Evolutionary conservation across 1,139 yeast genomes (phyloP).

Genomic region (Spencermartinsiella ligniputridi): DNA sequence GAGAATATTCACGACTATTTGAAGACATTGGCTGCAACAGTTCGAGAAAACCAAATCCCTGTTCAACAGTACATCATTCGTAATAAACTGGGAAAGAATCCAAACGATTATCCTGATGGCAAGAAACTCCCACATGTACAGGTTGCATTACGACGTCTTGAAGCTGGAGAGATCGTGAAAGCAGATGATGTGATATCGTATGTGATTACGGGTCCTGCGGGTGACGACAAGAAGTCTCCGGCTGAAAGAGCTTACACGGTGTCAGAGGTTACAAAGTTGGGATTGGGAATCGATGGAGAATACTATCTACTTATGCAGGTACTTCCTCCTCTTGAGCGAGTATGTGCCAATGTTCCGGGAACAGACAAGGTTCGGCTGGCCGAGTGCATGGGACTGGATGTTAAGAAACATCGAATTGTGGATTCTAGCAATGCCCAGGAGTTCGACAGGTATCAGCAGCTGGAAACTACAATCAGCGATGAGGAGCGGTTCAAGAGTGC

Average conservation of each 20-base stretch:
- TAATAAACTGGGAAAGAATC: slow-evolving; percentile 40
- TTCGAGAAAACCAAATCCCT: slow-evolving; percentile 58
- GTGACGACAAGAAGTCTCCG: slow-evolving; percentile 28
- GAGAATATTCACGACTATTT: slow-evolving; percentile 69
- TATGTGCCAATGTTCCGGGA: slow-evolving; percentile 82
- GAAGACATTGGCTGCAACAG: slow-evolving; percentile 54
- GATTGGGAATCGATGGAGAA: slow-evolving; percentile 64
- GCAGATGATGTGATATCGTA: slow-evolving; percentile 90
- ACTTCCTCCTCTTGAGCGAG: slow-evolving; percentile 85
- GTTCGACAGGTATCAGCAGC: slow-evolving; percentile 54
- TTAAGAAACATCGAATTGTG: slow-evolving; percentile 50
- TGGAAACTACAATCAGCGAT: slow-evolving; percentile 80
- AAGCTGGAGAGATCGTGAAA: slow-evolving; percentile 76
- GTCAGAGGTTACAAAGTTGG: slow-evolving; percentile 56
- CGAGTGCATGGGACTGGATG: slow-evolving; percentile 69
- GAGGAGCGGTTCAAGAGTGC: slow-evolving; percentile 73
- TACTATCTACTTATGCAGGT: slow-evolving; percentile 87
- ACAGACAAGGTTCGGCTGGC: slow-evolving; percentile 79
- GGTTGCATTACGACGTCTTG: slow-evolving; percentile 77
- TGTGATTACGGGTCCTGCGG: slow-evolving; percentile 53
- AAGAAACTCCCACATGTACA: slow-evolving; percentile 90
- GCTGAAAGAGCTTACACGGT: slow-evolving; percentile 81
- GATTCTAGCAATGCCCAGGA: slow-evolving; percentile 30
- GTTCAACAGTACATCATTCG: slow-evolving; percentile 50
- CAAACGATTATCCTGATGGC: slow-evolving; percentile 43